These are phyloP conservation scores for Ganoderma boninense DNA, from an alignment of 1,284 basidiomycete species.

Conservation along the genomic window DNA sequence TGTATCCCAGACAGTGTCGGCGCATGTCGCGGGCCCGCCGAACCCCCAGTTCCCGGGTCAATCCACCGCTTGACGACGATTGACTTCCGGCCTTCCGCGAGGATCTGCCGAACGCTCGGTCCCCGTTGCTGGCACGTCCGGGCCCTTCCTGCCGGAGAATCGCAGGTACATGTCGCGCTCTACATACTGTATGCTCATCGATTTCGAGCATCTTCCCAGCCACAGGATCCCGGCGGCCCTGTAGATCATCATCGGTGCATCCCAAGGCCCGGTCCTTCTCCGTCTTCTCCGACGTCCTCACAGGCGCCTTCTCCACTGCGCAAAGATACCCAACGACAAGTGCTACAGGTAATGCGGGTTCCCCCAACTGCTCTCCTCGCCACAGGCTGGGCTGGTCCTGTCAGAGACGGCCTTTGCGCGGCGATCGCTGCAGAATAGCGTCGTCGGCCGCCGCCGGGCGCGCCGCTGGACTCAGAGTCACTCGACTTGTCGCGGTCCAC, in stretches of 20 bases:
- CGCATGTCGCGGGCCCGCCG: not conserved
- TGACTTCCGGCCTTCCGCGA: not conserved
- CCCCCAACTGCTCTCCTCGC: not conserved
- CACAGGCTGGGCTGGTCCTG: not conserved
- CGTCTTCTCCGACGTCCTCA: not conserved
- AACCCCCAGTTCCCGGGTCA: not conserved
- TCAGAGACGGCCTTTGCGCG: not conserved
- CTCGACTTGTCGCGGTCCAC: no score
- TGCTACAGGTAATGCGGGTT: not conserved
- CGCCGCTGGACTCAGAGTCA: no score
- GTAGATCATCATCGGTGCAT: slow-evolving; percentile 1
- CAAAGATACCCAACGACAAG: not conserved
- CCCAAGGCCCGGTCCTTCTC: not conserved
- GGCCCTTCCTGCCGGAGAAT: not conserved
- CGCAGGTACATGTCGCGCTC: no score
- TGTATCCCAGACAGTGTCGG: not conserved
- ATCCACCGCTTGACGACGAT: not conserved
- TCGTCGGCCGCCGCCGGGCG: not conserved
- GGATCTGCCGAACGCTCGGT: not conserved
- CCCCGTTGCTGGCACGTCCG: not conserved
- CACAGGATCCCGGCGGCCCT: not conserved
- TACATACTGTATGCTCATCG: no score
- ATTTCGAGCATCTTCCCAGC: not conserved
- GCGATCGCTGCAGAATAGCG: not conserved
- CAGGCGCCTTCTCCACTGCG: not conserved